These are phyloP conservation scores for Ophiostoma fasciatum DNA, from an alignment of 2,329 filamentous ascomycete genomes.

Conservation along the genomic window DNA sequence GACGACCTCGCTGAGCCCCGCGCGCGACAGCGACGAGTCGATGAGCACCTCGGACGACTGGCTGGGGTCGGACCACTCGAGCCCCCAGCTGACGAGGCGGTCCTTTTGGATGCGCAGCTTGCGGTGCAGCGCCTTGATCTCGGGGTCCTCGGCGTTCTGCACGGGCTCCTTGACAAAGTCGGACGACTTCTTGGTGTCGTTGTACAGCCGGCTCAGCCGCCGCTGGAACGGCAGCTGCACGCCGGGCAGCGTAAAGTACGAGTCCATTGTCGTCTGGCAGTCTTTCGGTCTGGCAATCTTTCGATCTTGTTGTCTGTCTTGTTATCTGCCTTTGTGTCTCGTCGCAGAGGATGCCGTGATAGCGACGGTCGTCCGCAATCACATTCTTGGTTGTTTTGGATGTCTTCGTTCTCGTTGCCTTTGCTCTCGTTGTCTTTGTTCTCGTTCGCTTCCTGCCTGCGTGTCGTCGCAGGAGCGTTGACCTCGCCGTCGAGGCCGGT, in stretches of 20 bases:
- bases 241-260: conserved; percentile 34
- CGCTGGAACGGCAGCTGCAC: conserved; percentile 44
- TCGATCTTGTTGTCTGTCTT: neutral
- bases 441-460: too few relatives aligned
- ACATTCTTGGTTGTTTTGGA: too few relatives aligned
- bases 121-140: conserved; percentile 56
- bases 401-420: too few relatives aligned
- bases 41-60: conserved; percentile 46
- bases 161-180: conserved; percentile 54
- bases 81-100: conserved; percentile 62
- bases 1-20: conserved; percentile 62
- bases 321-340: too few relatives aligned
- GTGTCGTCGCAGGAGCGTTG: too few relatives aligned
- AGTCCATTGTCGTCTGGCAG: conserved; percentile 36
- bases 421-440: too few relatives aligned
- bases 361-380: too few relatives aligned
- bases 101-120: conserved; percentile 71
- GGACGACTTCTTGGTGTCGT: conserved; percentile 65
- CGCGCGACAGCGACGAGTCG: conserved; percentile 53
- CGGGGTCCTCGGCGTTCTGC: conserved; percentile 49
- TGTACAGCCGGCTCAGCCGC: conserved; percentile 58
- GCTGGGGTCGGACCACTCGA: conserved; percentile 64
- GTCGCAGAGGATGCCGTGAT: too few relatives aligned
- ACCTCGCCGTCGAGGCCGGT: too few relatives aligned
- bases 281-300: too few relatives aligned